These are phyloP conservation scores for Cadophora sp. DNA, from an alignment of 2,329 filamentous ascomycete genomes.

Conservation along the genomic window DNA sequence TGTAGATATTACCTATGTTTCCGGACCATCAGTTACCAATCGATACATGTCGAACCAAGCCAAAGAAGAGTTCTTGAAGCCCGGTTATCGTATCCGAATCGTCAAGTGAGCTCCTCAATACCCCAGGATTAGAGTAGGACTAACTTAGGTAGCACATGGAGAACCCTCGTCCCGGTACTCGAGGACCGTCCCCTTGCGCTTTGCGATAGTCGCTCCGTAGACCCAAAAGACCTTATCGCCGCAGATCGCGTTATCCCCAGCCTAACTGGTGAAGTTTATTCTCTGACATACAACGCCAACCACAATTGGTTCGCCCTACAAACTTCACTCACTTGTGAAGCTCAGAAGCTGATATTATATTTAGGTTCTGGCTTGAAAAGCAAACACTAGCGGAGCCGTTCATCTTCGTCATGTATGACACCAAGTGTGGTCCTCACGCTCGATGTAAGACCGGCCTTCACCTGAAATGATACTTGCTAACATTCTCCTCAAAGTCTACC, in stretches of 20 bases:
- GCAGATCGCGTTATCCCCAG: conserved; percentile 39
- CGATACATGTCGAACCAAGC: conserved; percentile 24
- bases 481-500: conserved; percentile 28
- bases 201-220: conserved; percentile 38
- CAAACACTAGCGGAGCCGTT: conserved; percentile 37
- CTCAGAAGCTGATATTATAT: neutral
- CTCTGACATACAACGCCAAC: conserved; percentile 35
- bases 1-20: conserved; percentile 34
- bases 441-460: conserved; percentile 29
- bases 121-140: neutral
- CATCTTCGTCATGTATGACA: conserved; percentile 40
- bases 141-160: conserved; percentile 37
- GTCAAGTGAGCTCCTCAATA: conserved; percentile 30
- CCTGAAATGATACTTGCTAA: neutral
- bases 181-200: conserved; percentile 38
- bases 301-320: conserved; percentile 34
- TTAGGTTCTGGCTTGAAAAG: conserved; percentile 39
- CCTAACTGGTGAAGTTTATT: conserved; percentile 40
- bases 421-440: conserved; percentile 32
- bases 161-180: conserved; percentile 35
- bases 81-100: conserved; percentile 33
- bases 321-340: neutral
- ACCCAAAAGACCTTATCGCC: conserved; percentile 35
- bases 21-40: conserved; percentile 31
- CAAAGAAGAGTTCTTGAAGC: conserved; percentile 26